A percentile compares a stretch with the other conserved stretches of the same genome.
These are phyloP conservation scores for Sinapis alba DNA, from an alignment of 441 rosid species.

Conservation along the genomic window DNA sequence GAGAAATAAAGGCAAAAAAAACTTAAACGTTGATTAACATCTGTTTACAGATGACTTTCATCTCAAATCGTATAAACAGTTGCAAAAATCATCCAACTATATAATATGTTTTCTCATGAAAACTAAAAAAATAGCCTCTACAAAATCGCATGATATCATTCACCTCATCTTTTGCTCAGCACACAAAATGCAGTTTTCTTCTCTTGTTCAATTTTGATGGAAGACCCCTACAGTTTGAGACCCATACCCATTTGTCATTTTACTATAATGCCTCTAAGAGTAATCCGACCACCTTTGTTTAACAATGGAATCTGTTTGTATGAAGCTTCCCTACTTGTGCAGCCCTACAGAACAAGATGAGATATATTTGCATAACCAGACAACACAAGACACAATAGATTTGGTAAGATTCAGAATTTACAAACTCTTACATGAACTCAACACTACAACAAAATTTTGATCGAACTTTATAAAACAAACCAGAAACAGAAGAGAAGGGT, in stretches of 20 bases:
- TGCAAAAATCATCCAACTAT: constrained; percentile 3
- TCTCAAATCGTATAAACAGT: constrained; percentile 16
- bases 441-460: background rate
- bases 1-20: constrained; percentile 11
- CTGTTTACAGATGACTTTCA: constrained; percentile 25
- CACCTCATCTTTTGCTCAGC: constrained; percentile 1
- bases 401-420: background rate
- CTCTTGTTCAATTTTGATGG: background rate
- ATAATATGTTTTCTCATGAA: background rate
- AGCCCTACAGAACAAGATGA: background rate
- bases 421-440: background rate
- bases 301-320: constrained; percentile 1
- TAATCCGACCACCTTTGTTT: background rate
- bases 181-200: constrained; percentile 15
- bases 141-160: too few species aligned
- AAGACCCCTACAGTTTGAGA: constrained; percentile 1
- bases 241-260: constrained; percentile 14
- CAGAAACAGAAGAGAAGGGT: background rate
- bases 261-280: constrained; percentile 6
- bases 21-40: background rate
- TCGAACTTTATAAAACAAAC: background rate
- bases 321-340: constrained; percentile 8
- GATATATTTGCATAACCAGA: background rate
- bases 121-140: background rate
- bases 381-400: background rate